Evolutionary conservation across 2,329 filamentous ascomycete genomes (phyloP).

Genomic region (Diaporthe eres): DNA sequence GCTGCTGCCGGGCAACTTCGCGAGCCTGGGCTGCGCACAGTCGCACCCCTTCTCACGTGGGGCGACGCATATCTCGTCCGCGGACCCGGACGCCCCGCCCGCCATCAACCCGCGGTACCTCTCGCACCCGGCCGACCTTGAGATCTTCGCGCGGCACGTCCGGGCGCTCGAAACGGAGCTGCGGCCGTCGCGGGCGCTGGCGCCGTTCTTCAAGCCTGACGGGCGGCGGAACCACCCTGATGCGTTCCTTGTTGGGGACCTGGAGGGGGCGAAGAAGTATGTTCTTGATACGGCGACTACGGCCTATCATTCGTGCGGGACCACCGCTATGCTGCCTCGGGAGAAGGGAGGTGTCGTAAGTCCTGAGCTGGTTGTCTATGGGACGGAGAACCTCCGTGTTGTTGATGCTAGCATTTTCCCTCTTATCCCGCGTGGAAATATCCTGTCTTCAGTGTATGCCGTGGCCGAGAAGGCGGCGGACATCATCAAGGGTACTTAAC

Average conservation of each 20-base stretch:
- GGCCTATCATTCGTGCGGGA: slow-evolving; percentile 56
- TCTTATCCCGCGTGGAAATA: slow-evolving; percentile 54
- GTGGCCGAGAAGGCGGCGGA: slow-evolving; percentile 56
- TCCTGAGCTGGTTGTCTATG: slow-evolving; percentile 57
- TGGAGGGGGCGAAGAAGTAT: slow-evolving; percentile 47
- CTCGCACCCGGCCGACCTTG: slow-evolving; percentile 64
- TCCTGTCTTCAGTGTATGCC: slow-evolving; percentile 46
- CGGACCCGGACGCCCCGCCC: slow-evolving; percentile 56
- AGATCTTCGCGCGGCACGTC: slow-evolving; percentile 55
- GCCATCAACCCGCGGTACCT: slow-evolving; percentile 68
- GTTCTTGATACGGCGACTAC: slow-evolving; percentile 42
- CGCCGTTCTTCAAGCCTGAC: slow-evolving; percentile 51
- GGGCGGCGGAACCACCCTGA: slow-evolving; percentile 52
- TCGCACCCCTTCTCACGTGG: slow-evolving; percentile 67
- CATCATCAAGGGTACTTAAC: slow-evolving; percentile 45
- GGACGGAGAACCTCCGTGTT: slow-evolving; percentile 57
- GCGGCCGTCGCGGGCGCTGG: slow-evolving; percentile 47
- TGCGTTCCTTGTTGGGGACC: slow-evolving; percentile 40
- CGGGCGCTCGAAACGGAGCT: slow-evolving; percentile 49
- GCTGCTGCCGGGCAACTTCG: slow-evolving; percentile 43
- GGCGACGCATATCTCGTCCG: slow-evolving; percentile 63
- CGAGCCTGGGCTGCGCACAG: slow-evolving; percentile 42
- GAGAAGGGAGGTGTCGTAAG: slow-evolving; percentile 61
- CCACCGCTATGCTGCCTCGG: slow-evolving; percentile 58
- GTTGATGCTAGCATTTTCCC: slow-evolving; percentile 61